Conservation (phyloP, 345 rosid genomes). For the Mercurialis annua region DNA sequence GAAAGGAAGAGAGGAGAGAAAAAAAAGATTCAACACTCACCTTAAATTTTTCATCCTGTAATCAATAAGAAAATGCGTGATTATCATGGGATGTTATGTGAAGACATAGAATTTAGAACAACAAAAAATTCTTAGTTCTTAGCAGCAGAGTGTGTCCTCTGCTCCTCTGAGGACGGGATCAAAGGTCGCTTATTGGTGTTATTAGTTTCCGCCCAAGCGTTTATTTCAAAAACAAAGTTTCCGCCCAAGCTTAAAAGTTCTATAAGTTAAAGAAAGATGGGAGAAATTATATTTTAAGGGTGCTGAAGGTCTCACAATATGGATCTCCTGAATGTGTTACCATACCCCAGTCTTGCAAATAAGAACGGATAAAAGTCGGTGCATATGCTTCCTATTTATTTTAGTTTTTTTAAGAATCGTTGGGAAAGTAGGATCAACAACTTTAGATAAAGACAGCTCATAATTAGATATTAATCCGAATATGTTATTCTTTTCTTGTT, state of each 20-base stretch:
- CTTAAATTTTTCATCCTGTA: too few species aligned
- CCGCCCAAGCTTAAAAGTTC: background rate
- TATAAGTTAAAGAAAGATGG: background rate
- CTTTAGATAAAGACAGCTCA: background rate
- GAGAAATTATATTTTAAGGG: background rate
- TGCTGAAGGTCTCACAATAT: background rate
- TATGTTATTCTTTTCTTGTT: background rate
- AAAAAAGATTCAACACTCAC: background rate
- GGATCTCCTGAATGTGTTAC: background rate
- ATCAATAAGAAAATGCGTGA: background rate
- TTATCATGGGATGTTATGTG: background rate
- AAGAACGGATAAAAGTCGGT: too few species aligned
- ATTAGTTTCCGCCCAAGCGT: background rate
- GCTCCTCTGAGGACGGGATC: background rate
- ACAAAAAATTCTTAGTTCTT: background rate
- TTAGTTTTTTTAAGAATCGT: too few species aligned
- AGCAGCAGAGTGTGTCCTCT: background rate
- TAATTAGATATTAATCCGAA: background rate
- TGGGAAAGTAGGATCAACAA: background rate
- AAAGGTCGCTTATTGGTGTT: background rate
- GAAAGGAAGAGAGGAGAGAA: background rate
- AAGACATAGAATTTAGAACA: background rate
- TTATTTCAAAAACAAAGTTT: too few species aligned
- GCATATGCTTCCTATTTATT: too few species aligned
- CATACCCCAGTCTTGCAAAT: background rate